Evolutionary conservation across 1,139 yeast genomes (phyloP), one percentile per base, ranked within the genome.

Genomic region (Nakaseomyces delphensis): DNA sequence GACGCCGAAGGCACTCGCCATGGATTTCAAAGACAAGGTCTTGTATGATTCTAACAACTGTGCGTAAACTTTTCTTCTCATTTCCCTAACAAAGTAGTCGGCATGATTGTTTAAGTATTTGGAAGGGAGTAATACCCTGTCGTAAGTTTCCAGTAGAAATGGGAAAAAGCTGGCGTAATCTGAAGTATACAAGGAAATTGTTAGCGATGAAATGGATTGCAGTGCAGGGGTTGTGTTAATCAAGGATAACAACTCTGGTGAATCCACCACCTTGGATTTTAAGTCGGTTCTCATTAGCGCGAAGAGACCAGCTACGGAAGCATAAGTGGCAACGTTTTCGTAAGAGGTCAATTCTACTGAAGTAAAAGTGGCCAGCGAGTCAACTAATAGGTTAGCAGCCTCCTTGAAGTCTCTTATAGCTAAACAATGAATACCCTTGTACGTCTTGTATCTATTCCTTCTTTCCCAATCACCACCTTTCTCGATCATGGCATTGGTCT

Each of bases 391-490:
- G 46, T 77, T 76, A 3, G 96, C 78, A 1, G 94, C 96, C 53
- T 85, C 94, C 25, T 69, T 68, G 57, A 93, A 93, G 57, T 86
- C 79, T 57, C 99, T 77, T 21, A 91, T 80, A 13, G 95, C 83
- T 73, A 91, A 68, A 41, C 77, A 70, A 62, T 85, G 85, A 43
- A 91, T 73, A 18, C 98, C 98, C 49, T 76, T 68, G 66, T 91
- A 93, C 6, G 97, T 86, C 68, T 93, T 91, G 70, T 77, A 86
- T 54, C 96, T 72, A 67, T 93, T 91, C 59, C 96, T 79, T 64
- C 98, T 84, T 66, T 93, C 98, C 98, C 99, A 91, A 63, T 91
- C 99, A 46, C 98, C 98, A 42, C 98, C 98, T 57, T 86, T 83
- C 56, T 91, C 98, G 57, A 91, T 86, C 59, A 85, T 69, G 36